Evolutionary conservation across 2,329 filamentous ascomycete species (phyloP), one percentile per base, ranked within the genome.

Genomic region (Blastomyces silverae): DNA sequence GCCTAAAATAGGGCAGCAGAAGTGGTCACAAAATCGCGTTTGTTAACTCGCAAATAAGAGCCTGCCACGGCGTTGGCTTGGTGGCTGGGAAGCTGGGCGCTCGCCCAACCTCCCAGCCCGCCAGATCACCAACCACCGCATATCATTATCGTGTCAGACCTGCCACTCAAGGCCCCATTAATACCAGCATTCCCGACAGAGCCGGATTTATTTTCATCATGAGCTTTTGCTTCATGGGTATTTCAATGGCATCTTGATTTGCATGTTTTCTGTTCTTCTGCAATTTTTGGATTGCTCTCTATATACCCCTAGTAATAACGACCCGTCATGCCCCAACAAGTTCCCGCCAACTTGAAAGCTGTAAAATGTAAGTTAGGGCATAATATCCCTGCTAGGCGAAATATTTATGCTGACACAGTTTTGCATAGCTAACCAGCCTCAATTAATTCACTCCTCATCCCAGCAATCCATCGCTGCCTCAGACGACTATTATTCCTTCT

Each of bases 401-500:
- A 57, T 13, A 60, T 53, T 66, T 52, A 55, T 52, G 48, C 61
- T 42, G n/a, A 50, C 48, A 20, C 20, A n/a, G n/a, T 42, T 37
- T 34, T 17, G 61, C 56, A 66, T 69, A 80, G 78, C 76, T 67
- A 81, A 73, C 70, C 75, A 73, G 67, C 80, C 80, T 61, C 78
- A 80, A 69, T 70, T 81, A 61, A 69, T 75, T 17, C 77, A 76
- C 59, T 72, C 77, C 57, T 70, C 77, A 56, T 81, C 79, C 2
- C 74, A 77, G 67, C 79, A 78, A 68, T 82, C 80, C n/a, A 73
- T 77, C 50, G 76, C 79, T 58, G 80, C 79, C 46, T 81, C 80
- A 28, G 79, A 80, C 70, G 79, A 82, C 69, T 82, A 80, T 66
- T 81, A 79, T 68, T 80, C 79, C 20, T 76, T 81, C 66, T 80